These are phyloP conservation scores for Microbotryum silenes-acaulis DNA, from an alignment of 1,284 basidiomycete genomes.

Conservation along the genomic window DNA sequence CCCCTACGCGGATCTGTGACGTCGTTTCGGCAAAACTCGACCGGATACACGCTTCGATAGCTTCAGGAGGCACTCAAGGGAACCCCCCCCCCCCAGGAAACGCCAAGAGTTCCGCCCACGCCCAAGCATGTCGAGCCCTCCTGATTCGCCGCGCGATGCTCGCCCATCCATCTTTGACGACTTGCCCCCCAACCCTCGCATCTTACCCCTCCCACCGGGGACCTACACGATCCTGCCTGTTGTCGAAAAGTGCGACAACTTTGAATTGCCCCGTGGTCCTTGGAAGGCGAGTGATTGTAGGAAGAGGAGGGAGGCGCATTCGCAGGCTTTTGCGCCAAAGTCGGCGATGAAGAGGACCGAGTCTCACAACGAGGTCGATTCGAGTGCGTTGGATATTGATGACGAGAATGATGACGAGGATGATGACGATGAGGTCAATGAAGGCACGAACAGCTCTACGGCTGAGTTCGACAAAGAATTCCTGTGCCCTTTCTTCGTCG, in stretches of 20 bases:
- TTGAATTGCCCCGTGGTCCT: constrained; percentile 21
- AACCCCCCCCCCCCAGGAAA: too few species aligned
- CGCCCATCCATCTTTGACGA: not conserved
- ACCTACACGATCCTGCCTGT: constrained; percentile 30
- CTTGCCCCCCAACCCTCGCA: not conserved
- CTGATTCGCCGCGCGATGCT: too few species aligned
- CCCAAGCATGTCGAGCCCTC: too few species aligned
- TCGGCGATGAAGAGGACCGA: too few species aligned
- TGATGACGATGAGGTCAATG: not conserved
- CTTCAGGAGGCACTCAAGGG: too few species aligned
- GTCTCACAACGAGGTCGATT: not conserved
- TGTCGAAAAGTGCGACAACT: constrained; percentile 30
- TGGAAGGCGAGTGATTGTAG: constrained; percentile 15
- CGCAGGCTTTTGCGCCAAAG: constrained; percentile 2
- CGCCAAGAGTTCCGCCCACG: too few species aligned
- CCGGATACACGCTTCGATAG: too few species aligned
- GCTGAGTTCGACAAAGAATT: constrained; percentile 12
- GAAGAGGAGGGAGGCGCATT: constrained; percentile 7
- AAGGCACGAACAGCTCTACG: not conserved
- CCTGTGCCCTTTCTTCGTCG: constrained; percentile 25
- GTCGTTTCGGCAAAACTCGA: too few species aligned
- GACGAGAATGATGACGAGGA: constrained; percentile 12
- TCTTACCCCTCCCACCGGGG: constrained; percentile 24
- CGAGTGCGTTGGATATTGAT: constrained; percentile 15
- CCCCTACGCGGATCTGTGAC: too few species aligned